Percentiles rank a stretch among this genome's conserved stretches.
Evolutionary conservation across 176 grass and related monocot species (phyloP).

Genomic region (Rhynchospora pubera): DNA sequence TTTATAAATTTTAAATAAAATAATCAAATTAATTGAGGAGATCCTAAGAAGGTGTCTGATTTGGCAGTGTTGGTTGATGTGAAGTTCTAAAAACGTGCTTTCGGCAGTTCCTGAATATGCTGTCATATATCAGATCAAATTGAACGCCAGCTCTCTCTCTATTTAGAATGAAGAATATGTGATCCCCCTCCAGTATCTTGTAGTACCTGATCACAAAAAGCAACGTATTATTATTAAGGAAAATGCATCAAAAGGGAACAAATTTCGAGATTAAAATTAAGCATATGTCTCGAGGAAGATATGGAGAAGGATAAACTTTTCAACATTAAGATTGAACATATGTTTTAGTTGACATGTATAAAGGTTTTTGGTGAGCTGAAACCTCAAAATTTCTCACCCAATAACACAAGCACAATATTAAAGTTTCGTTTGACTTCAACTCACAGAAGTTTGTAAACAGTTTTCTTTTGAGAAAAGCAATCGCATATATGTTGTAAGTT

Average conservation of each 20-base stretch:
- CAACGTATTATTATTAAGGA: background rate
- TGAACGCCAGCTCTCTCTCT: conserved; percentile 49
- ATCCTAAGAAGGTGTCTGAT: conserved; percentile 27
- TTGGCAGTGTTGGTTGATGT: conserved; percentile 21
- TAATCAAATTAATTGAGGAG: background rate
- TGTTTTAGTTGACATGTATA: background rate
- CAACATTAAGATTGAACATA: background rate
- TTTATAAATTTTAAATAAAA: background rate
- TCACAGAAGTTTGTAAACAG: background rate
- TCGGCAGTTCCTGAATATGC: conserved; percentile 64
- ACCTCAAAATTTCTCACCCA: background rate
- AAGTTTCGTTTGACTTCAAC: background rate
- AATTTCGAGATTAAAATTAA: background rate
- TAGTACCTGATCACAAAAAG: conserved; percentile 39
- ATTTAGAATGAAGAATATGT: conserved; percentile 73
- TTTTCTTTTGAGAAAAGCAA: background rate
- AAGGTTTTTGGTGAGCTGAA: background rate
- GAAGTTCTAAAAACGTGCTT: conserved; percentile 35
- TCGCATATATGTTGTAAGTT: background rate
- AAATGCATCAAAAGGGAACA: background rate
- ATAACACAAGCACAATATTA: background rate
- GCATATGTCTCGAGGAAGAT: background rate
- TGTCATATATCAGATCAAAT: conserved; percentile 72
- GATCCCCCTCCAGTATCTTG: conserved; percentile 64
- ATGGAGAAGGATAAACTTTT: background rate